phyloP scores from a whole-genome alignment of 2,329 filamentous ascomycete genomes.

The Pseudogymnoascus sp. region DNA sequence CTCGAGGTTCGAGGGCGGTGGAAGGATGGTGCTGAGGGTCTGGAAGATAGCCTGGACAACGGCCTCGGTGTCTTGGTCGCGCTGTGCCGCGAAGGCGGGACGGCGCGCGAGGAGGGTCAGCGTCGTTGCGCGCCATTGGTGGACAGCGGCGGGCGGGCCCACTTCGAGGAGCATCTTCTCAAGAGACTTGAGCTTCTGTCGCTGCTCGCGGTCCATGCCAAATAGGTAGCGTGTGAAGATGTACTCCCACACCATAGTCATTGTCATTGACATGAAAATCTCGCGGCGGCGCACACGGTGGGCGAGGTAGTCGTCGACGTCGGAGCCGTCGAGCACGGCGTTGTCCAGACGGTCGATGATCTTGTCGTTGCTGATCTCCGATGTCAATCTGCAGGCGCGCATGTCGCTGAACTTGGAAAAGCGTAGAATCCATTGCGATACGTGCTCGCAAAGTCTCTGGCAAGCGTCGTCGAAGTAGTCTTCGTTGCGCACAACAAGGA shows the following conservation, averaged over 20 bases:
- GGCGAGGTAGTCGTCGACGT: slow-evolving; percentile 78
- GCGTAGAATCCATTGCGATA: slow-evolving; percentile 94
- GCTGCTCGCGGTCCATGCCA: slow-evolving; percentile 95
- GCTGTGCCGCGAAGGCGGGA: slow-evolving; percentile 70
- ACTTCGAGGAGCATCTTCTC: slow-evolving; percentile 89
- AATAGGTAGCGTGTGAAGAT: slow-evolving; percentile 97
- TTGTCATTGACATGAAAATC: slow-evolving; percentile 96
- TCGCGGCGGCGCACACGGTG: slow-evolving; percentile 85
- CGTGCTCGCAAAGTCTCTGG: slow-evolving; percentile 88
- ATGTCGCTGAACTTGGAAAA: slow-evolving; percentile 98
- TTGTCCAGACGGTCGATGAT: slow-evolving; percentile 92
- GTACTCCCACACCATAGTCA: slow-evolving; percentile 99
- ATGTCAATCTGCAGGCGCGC: slow-evolving; percentile 73
- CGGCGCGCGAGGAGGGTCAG: slow-evolving; percentile 79
- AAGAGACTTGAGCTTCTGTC: slow-evolving; percentile 91
- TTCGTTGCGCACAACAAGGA: slow-evolving; percentile 75
- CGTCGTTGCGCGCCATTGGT: slow-evolving; percentile 94
- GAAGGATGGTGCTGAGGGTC: slow-evolving; percentile 74
- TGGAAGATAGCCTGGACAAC: slow-evolving; percentile 88
- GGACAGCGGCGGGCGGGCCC: slow-evolving; percentile 79
- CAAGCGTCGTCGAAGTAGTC: slow-evolving; percentile 94
- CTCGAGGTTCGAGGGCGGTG: slow-evolving; percentile 75
- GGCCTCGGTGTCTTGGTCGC: slow-evolving; percentile 83
- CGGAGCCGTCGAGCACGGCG: slow-evolving; percentile 83
- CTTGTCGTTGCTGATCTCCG: slow-evolving; percentile 83